Evolutionary conservation across 805 yeast genomes (phyloP), one percentile per base, ranked within the genome.

Genomic region (Helenozyma rhizophorensis): DNA sequence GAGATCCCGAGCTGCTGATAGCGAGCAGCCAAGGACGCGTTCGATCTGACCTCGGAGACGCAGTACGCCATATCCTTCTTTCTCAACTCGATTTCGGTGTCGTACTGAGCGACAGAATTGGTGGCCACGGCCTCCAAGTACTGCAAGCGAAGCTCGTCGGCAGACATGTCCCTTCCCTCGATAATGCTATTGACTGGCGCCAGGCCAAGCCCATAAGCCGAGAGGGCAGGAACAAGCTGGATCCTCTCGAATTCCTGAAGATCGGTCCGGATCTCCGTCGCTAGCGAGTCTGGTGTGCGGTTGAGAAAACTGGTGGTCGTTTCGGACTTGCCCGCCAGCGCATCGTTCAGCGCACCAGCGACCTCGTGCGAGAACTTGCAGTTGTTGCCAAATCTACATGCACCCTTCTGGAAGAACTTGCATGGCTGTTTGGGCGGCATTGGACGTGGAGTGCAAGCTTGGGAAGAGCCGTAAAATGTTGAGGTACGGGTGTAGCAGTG

Each of bases 21-120:
- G 30, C 83, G 60, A 1, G 80, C 81, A 6, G 80, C 83, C 43
- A 68, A 64, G 14, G 58, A 56, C 2, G 73, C 50, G 34, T 74
- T 70, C 0, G 51, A 53, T 8, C 47, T 48, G 3, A 78, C 30
- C 26, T 57, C 62, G 1, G 53, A 35, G 1, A 69, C 27, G 23
- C 50, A 45, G 18, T 41, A 43, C 9, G 32, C 36, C 50, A 45
- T 46, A 23, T 46, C 50, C 8, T 36, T 36, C 21, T 21, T 25
- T 16, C 47, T 34, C 33, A 68, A 62, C 2, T 46, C 44, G 25
- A 75, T 43, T 30, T 62, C 62, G 11, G 56, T 54, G 26, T 66
- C 70, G 42, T 66, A 72, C 11, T 60, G 62, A 0, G 60, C 51
- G 1, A 70, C 15, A 0, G 49, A 48, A 36, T 68, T 68, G 11